These are phyloP conservation scores for Setomelanomma holmii DNA, from an alignment of 2,329 filamentous ascomycete genomes.

Conservation along the genomic window DNA sequence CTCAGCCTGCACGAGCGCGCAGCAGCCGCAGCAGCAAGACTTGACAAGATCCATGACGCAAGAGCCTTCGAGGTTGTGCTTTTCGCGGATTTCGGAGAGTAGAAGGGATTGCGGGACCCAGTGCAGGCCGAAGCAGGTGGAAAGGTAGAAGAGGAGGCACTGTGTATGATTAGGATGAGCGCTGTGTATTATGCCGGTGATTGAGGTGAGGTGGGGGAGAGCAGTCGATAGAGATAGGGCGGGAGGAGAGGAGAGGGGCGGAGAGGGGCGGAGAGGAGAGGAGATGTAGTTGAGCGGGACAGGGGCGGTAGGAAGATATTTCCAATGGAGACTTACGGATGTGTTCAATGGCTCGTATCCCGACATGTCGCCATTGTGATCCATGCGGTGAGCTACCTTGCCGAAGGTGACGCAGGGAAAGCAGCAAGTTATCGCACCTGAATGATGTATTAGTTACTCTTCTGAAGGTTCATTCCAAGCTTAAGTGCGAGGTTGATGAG, in stretches of 20 bases:
- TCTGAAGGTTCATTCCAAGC: no score
- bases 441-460: no score
- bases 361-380: conserved; percentile 38
- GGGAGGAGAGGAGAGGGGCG: no score
- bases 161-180: no score
- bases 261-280: no score
- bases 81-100: conserved; percentile 29
- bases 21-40: conserved; percentile 33
- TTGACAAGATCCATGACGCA: conserved; percentile 26
- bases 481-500: neutral
- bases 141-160: conserved; percentile 30
- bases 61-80: conserved; percentile 31
- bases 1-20: conserved; percentile 29
- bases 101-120: conserved; percentile 29
- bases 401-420: conserved; percentile 48
- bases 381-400: conserved; percentile 45
- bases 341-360: conserved; percentile 43
- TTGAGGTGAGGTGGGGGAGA: no score
- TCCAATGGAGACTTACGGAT: conserved; percentile 24
- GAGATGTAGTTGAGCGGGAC: no score
- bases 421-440: conserved; percentile 12
- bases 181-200: no score
- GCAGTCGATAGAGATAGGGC: no score
- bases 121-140: conserved; percentile 20
- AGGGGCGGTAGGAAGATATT: no score